Evolutionary conservation across 2,329 filamentous ascomycete genomes (phyloP), one percentile per base, ranked within the genome.

Genomic region (Alternaria incomplexa): DNA sequence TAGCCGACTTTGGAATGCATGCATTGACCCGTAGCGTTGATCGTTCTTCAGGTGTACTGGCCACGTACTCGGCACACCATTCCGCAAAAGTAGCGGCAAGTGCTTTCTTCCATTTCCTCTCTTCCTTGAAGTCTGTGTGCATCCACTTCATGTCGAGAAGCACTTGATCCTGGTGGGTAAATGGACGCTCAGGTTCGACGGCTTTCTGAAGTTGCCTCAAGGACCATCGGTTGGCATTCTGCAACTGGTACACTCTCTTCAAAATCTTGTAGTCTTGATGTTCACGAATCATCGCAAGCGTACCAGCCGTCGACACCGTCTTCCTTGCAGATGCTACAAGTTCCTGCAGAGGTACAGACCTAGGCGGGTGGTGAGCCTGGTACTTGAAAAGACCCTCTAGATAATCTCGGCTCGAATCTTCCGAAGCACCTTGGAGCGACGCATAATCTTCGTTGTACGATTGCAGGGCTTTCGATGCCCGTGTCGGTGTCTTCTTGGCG

Each of bases 81-180:
- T 90, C 85, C 1, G 93, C 96, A 63, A 97, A 84, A 61, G 90
- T 93, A 62, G 90, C 90, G 6, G 94, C 94, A 36, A 91, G 87
- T 3, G 91, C 88, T 75, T 89, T 89, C 81, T 97, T 98, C 93
- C 94, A 97, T 77, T 97, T 97, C 44, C 93, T 85, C 79, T 98
- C 96, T 80, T 97, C 93, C 55, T 91, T 88, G 74, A 97, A 98
- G 80, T 99, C 96, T 2, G 93, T 97, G 54, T 94, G 89, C 93
- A 99, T 96, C 95, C 95, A 98, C 79, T 94, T 97, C 87, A 95
- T 93, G 82, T 99, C 94, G 70, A 93, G 88, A 30, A 99, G 83
- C 58, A 98, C 79, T 56, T 95, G 86, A 80, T 99, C 96, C 87
- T 90, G 92, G 70, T 98, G 95, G 2, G 91, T 90, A 1, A 88